Evolutionary conservation across 305 asterid genomes (phyloP).

Genomic region (Solanum hybrid): DNA sequence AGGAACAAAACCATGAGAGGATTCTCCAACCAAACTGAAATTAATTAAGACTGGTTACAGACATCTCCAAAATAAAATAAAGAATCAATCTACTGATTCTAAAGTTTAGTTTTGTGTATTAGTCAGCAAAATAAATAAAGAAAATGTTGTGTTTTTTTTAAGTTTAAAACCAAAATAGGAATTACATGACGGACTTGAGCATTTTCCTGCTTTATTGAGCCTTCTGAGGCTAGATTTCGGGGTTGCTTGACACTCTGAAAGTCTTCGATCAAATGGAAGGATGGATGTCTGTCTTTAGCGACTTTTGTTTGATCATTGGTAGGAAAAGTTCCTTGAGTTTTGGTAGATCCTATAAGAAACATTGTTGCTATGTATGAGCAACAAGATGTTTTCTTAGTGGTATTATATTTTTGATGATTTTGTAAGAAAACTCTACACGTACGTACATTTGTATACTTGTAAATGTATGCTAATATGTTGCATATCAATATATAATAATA

Average conservation of each 20-base stretch:
- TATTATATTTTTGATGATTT: neutral
- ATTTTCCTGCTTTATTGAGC: neutral
- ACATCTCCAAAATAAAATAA: neutral
- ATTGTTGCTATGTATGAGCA: neutral
- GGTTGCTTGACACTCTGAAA: neutral
- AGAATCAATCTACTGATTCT: neutral
- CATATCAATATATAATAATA: neutral
- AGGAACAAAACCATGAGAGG: conserved; percentile 68
- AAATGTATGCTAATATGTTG: neutral
- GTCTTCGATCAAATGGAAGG: neutral
- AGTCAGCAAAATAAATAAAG: neutral
- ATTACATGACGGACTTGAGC: neutral
- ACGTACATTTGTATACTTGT: neutral
- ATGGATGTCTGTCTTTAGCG: neutral
- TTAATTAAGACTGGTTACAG: neutral
- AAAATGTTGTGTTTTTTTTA: neutral
- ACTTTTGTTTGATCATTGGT: neutral
- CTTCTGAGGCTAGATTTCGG: neutral
- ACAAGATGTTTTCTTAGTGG: neutral
- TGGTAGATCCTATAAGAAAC: neutral
- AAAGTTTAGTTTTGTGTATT: neutral
- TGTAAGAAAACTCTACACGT: neutral
- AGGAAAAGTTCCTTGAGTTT: neutral
- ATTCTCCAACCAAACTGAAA: conserved; percentile 78
- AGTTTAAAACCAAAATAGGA: neutral